Evolutionary conservation across 768 basidiomycete species (phyloP).

Genomic region (Lactarius hatsudake): DNA sequence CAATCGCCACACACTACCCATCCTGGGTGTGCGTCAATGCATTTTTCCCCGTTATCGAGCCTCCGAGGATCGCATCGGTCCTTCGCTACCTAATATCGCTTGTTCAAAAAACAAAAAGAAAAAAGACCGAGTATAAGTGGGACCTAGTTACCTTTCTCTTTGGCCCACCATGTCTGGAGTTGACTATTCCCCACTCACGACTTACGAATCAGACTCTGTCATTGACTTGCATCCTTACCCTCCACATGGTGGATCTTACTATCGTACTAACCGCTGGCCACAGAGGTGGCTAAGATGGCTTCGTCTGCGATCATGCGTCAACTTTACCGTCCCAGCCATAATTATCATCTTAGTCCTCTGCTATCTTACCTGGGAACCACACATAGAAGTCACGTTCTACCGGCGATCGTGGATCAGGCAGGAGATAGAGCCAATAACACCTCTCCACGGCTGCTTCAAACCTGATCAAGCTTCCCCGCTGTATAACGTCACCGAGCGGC

Average conservation of each 20-base stretch:
- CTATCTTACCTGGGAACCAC: conserved; percentile 58
- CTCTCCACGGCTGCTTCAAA: conserved; percentile 75
- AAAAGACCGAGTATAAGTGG: too few relatives aligned
- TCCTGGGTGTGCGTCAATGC: too few relatives aligned
- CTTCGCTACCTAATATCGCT: too few relatives aligned
- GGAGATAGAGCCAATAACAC: conserved; percentile 64
- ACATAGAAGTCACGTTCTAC: conserved; percentile 83
- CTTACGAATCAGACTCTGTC: not conserved
- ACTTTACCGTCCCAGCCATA: conserved; percentile 25
- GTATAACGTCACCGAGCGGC: conserved; percentile 64
- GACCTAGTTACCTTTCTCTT: not conserved
- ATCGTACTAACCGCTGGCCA: not conserved
- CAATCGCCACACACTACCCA: too few relatives aligned
- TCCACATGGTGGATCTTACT: not conserved
- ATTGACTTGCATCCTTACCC: conserved; percentile 9
- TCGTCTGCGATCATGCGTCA: conserved; percentile 14
- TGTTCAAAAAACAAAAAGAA: too few relatives aligned
- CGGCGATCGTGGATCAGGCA: conserved; percentile 67
- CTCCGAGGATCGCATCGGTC: too few relatives aligned
- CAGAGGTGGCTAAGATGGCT: not conserved
- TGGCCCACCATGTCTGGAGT: not conserved
- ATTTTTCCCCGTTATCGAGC: too few relatives aligned
- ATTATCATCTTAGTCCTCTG: conserved; percentile 26
- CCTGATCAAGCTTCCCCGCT: conserved; percentile 52
- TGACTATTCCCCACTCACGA: conserved; percentile 10